Evolutionary conservation across 805 yeast species (phyloP).

Genomic region (Candida khao-thaluensis): DNA sequence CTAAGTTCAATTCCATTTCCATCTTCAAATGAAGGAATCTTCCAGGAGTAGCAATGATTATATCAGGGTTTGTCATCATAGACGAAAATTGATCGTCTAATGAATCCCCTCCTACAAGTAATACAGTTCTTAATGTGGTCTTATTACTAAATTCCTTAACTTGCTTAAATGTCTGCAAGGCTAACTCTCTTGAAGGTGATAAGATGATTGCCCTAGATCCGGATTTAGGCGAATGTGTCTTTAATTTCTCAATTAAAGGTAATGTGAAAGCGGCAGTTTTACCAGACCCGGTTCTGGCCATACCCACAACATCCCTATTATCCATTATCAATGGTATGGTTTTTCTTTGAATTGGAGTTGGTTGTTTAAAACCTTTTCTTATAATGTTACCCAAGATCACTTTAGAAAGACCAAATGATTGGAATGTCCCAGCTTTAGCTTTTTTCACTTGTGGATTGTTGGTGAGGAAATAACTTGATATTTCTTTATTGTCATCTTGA

Average conservation of each 20-base stretch:
- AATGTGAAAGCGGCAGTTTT: constrained; percentile 95
- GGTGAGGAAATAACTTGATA: constrained; percentile 37
- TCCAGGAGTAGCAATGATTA: constrained; percentile 96
- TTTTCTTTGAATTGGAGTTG: constrained; percentile 97
- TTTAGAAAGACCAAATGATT: constrained; percentile 84
- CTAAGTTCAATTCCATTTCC: constrained; percentile 88
- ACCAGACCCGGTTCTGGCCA: constrained; percentile 99
- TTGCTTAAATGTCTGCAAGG: constrained; percentile 85
- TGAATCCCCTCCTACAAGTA: constrained; percentile 98
- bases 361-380: constrained; percentile 87
- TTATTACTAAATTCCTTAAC: constrained; percentile 85
- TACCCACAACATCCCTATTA: constrained; percentile 92
- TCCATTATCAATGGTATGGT: constrained; percentile 88
- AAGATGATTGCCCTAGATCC: constrained; percentile 87
- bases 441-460: constrained; percentile 50
- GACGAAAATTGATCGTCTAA: constrained; percentile 91
- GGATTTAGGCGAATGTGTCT: constrained; percentile 77
- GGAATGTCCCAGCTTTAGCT: constrained; percentile 78
- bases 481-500: constrained; percentile 16
- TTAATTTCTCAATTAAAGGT: constrained; percentile 85
- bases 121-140: constrained; percentile 74
- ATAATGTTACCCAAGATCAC: constrained; percentile 64
- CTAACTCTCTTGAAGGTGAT: constrained; percentile 96
- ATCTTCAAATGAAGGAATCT: constrained; percentile 92
- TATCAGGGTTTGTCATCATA: constrained; percentile 94